phyloP scores from a whole-genome alignment of 1,284 basidiomycete species.

The Trichosporon faecale region DNA sequence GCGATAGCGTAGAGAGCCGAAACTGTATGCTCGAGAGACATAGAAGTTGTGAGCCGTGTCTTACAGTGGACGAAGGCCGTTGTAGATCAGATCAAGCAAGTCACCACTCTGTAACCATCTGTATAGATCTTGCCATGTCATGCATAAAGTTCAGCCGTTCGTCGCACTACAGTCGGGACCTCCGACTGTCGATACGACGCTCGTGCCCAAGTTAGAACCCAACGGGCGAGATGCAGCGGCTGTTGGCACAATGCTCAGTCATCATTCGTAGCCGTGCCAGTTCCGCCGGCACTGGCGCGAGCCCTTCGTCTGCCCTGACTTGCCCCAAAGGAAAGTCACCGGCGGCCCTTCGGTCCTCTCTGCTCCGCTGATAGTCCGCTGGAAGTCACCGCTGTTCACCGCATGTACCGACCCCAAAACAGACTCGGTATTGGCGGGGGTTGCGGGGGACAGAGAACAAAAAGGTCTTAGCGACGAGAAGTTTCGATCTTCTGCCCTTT shows the following conservation, averaged over 20 bases:
- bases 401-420: too few species aligned
- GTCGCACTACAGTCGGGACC: too few species aligned
- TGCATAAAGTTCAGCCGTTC: not conserved
- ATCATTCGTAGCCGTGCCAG: not conserved
- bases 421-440: too few species aligned
- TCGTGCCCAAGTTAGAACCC: too few species aligned
- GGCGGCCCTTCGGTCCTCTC: not conserved
- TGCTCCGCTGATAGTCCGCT: too few species aligned
- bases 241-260: too few species aligned
- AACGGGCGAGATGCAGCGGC: too few species aligned
- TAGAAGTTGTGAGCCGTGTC: not conserved
- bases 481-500: conserved; percentile 5
- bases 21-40: not conserved
- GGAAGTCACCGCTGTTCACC: not conserved
- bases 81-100: not conserved
- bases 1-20: too few species aligned
- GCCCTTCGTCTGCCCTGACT: not conserved
- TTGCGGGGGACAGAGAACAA: not conserved
- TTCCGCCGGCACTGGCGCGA: not conserved
- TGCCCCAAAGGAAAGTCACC: not conserved
- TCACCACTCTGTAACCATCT: not conserved
- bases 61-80: not conserved
- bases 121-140: not conserved
- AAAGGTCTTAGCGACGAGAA: not conserved
- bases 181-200: too few species aligned